These are phyloP conservation scores for Leccinum fuscescens DNA, from an alignment of 1,284 basidiomycete genomes.

Conservation along the genomic window DNA sequence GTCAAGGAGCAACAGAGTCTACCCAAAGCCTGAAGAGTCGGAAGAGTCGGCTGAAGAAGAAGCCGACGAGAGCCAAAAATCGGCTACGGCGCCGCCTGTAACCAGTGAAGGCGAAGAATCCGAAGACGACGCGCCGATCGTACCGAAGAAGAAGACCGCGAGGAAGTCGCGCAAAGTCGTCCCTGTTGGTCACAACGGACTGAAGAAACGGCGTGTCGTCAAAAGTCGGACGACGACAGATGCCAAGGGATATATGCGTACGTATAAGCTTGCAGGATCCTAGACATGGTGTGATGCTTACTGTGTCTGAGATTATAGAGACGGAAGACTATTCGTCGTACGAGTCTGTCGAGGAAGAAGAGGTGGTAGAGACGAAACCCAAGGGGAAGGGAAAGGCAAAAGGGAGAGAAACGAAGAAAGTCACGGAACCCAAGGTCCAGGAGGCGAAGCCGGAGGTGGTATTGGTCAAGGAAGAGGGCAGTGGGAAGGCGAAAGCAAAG, in stretches of 20 bases:
- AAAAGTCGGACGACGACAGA: slow-evolving; percentile 57
- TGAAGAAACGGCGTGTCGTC: slow-evolving; percentile 66
- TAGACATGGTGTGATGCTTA: not conserved
- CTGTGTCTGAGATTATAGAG: slow-evolving; percentile 38
- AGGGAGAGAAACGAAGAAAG: slow-evolving; percentile 31
- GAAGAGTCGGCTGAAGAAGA: slow-evolving; percentile 27
- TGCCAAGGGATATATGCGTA: slow-evolving; percentile 71
- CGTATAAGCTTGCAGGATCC: slow-evolving; percentile 19
- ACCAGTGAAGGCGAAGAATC: slow-evolving; percentile 30
- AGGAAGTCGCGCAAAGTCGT: slow-evolving; percentile 59
- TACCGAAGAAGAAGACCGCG: slow-evolving; percentile 39
- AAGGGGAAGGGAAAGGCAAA: slow-evolving; percentile 7
- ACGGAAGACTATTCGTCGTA: slow-evolving; percentile 77
- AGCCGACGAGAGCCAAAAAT: slow-evolving; percentile 13
- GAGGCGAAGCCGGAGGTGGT: slow-evolving; percentile 10
- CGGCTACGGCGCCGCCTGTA: slow-evolving; percentile 17
- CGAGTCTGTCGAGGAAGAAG: slow-evolving; percentile 70
- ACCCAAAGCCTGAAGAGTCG: slow-evolving; percentile 16
- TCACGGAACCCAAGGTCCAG: slow-evolving; percentile 32
- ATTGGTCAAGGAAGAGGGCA: slow-evolving; percentile 13
- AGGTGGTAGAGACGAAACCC: slow-evolving; percentile 31
- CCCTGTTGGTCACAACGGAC: slow-evolving; percentile 68
- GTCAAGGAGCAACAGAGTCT: slow-evolving; percentile 23
- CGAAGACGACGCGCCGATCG: slow-evolving; percentile 35
- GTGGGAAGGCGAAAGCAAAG: slow-evolving; percentile 19